Evolutionary conservation across 164 flowering plant genomes (phyloP), one percentile per base, ranked within the genome.

Genomic region (Tetrastigma voinierianum): DNA sequence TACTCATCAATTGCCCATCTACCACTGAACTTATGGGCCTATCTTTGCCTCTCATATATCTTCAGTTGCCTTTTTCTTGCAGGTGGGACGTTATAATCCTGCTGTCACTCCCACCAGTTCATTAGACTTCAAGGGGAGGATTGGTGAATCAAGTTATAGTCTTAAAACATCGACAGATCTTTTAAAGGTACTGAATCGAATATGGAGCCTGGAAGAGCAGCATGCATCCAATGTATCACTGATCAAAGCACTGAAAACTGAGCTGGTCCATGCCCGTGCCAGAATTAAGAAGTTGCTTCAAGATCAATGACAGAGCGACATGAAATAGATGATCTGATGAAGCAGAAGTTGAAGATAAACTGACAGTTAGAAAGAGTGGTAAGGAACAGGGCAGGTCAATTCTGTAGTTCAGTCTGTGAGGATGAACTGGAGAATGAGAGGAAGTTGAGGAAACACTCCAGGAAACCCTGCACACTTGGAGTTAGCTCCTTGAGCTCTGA

Each of bases 191-290:
- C 70, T 95, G 57, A 90, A 95, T 65, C 80, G 93, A 58, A 95
- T 92, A 44, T 95, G 97, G 99, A 88, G 85, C 72, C 82, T 95
- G 19, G 99, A 95, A 83, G 99, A 95, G 61, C 96, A 92, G 73
- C 96, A 92, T 57, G 73, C 86, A 16, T 77, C 92, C 15, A 89
- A 89, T 71, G 63, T 74, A 46, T 81, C 97, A 24, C 55, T 88
- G 45, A 84, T 92, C 53, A 92, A 85, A 73, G 82, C 87, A 18
- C 71, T 95, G 73, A 89, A 86, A 67, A 68, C 66, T 52, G 98
- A 95, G 69, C 82, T 92, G 48, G 85, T 82, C 43, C 88, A 84
- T 69, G 71, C 94, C 10, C 85, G 83, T 14, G 54, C 67, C 4
- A 81, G 76, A 43, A 82, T 86, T 67, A 85, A 85, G 70, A 87